phyloP scores from a whole-genome alignment of 768 basidiomycete genomes.

The Termitomyces sp. region DNA sequence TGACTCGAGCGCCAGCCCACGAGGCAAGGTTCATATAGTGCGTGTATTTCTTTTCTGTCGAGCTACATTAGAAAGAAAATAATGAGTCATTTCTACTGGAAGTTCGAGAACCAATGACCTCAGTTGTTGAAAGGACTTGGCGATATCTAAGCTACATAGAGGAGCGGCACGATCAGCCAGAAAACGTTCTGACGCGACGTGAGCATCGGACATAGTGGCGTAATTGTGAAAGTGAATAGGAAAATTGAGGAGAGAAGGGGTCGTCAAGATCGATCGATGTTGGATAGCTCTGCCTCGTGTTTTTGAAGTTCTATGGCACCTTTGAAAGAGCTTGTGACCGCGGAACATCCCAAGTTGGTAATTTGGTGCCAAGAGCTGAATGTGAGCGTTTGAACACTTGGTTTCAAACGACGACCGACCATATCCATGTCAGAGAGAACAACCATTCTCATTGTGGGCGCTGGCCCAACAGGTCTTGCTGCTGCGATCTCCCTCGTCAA shows the following conservation, averaged over 20 bases:
- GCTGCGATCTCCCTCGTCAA: conserved; percentile 43
- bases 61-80: conserved; percentile 34
- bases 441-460: conserved; percentile 48
- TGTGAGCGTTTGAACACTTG: no score
- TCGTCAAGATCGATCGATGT: not conserved
- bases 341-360: conserved; percentile 16
- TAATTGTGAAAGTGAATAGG: not conserved
- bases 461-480: conserved; percentile 48
- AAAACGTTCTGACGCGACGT: conserved; percentile 59
- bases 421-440: conserved; percentile 25
- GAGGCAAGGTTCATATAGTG: conserved; percentile 70
- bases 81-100: not conserved
- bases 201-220: conserved; percentile 26
- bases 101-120: conserved; percentile 38
- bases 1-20: conserved; percentile 84
- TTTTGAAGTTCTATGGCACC: not conserved
- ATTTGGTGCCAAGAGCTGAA: not conserved
- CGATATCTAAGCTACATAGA: conserved; percentile 68
- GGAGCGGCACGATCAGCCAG: conserved; percentile 78
- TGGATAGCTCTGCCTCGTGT: conserved; percentile 2
- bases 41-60: conserved; percentile 76
- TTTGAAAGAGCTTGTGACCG: conserved; percentile 17
- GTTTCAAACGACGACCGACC: not conserved
- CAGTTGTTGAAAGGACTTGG: conserved; percentile 65
- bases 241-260: not conserved